Conservation (phyloP, 306 rosid species). For the Trifolium subterraneum region DNA sequence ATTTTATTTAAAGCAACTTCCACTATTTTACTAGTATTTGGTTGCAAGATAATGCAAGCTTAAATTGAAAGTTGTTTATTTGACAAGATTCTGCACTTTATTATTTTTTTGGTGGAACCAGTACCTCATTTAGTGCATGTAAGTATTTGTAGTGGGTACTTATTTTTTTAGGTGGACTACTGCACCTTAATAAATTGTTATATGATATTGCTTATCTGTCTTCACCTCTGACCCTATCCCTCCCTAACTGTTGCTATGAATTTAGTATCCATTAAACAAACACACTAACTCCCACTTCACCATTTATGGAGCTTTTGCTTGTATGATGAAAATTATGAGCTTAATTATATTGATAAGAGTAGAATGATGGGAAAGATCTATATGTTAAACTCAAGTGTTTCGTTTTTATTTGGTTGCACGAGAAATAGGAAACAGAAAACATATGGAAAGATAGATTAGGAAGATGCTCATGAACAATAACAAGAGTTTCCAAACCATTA, state of each 20-base stretch:
- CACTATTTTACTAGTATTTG: neutral
- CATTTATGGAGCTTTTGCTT: neutral
- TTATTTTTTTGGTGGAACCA: too few relatives aligned
- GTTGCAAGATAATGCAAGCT: conserved; percentile 25
- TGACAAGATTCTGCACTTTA: neutral
- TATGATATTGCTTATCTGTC: neutral
- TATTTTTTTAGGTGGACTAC: neutral
- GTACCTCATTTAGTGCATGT: neutral
- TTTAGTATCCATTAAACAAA: neutral
- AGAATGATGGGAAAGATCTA: neutral
- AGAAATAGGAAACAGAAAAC: neutral
- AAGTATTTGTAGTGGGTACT: neutral
- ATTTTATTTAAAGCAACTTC: conserved; percentile 44
- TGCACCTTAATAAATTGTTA: neutral
- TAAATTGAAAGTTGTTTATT: neutral
- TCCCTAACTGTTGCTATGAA: neutral
- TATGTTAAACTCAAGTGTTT: neutral
- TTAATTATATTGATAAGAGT: neutral
- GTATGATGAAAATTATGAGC: neutral
- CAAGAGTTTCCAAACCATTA: neutral
- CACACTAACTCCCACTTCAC: neutral
- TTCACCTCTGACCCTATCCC: neutral
- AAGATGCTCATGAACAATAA: neutral
- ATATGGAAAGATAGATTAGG: too few relatives aligned
- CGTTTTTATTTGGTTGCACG: neutral